Base-by-base conservation (phyloP, 495 filamentous ascomycete genomes). In the Staphylotrichum tortipilum region DNA sequence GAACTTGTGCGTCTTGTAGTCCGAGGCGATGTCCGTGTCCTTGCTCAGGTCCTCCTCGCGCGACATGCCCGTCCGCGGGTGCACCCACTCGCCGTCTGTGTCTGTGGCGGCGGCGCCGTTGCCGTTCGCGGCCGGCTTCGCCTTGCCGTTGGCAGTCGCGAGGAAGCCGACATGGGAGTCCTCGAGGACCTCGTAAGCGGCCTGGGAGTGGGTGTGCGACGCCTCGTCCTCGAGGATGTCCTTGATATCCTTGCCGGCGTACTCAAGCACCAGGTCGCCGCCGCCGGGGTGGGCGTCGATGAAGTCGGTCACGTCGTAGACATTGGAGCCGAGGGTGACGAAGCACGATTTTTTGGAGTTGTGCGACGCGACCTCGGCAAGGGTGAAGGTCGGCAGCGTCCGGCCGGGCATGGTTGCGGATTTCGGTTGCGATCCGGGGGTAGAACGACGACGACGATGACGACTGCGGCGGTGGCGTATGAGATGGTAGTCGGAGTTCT, bases 291-390 rank as follows among this genome's bases (percentile, higher is more conserved):
- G 94, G 51, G 85, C 80, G 40, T 84, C 76, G 46, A 96, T 63
- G 60, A 99, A 99, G 22, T 81, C 74, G 21, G 94, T 95, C 51
- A 99, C 78, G 76, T 99, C 89, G 78, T 88, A 97, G 57, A 97
- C 92, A 55, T 90, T 91, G 22, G 75, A 77, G 29, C 88, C 92
- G 36, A 95, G 66, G 0, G 87, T 90, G 55, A 99, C 88, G 74
- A 89, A 99, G 76, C 94, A 97, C 19, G 87, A 94, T 64, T 89
- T 82, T 33, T 64, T 67, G 39, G 77, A 83, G 60, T 88, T 94
- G 65, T 91, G 88, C 54, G 81, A 74, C 61, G 80, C 79, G 55
- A 99, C 81, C 63, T 97, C 87, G 50, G 81, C 77, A 57, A 74
- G 67, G 26, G 84, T 81, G 60, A 95, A 80, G 18, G 82, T 92